Evolutionary conservation across 257 asterid genomes (phyloP).

Genomic region (Nicotiana obtusifolia): DNA sequence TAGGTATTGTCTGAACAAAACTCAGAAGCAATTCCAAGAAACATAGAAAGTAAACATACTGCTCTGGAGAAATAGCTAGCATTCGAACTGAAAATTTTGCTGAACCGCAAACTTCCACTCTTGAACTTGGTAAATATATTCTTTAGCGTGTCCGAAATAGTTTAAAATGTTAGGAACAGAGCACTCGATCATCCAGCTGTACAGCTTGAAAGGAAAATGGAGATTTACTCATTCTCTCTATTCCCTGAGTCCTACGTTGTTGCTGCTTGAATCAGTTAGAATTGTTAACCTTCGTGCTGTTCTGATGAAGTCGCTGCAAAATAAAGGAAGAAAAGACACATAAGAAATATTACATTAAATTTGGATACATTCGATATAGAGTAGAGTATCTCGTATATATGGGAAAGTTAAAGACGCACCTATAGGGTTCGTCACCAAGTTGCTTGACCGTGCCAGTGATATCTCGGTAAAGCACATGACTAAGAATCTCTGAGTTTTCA

Average conservation of each 20-base stretch:
- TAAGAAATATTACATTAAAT: neutral
- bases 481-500: constrained; percentile 44
- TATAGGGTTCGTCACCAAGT: constrained; percentile 60
- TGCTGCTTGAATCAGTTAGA: constrained; percentile 47
- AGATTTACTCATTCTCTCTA: constrained; percentile 17
- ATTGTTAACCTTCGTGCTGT: constrained; percentile 61
- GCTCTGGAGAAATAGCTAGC: neutral
- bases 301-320: constrained; percentile 53
- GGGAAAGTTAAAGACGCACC: constrained; percentile 27
- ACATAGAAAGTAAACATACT: neutral
- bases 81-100: neutral
- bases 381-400: neutral
- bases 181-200: constrained; percentile 26
- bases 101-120: neutral
- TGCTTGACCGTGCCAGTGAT: constrained; percentile 46
- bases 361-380: neutral
- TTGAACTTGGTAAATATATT: neutral
- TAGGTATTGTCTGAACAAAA: constrained; percentile 17
- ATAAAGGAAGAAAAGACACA: neutral
- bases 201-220: constrained; percentile 17
- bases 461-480: constrained; percentile 49
- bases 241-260: constrained; percentile 38
- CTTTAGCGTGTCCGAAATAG: neutral
- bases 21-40: neutral
- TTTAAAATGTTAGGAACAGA: constrained; percentile 14